Percentiles rank a stretch among this genome's conserved stretches.
Conservation (phyloP, 1,284 basidiomycete genomes). For the Tilletia horrida region DNA sequence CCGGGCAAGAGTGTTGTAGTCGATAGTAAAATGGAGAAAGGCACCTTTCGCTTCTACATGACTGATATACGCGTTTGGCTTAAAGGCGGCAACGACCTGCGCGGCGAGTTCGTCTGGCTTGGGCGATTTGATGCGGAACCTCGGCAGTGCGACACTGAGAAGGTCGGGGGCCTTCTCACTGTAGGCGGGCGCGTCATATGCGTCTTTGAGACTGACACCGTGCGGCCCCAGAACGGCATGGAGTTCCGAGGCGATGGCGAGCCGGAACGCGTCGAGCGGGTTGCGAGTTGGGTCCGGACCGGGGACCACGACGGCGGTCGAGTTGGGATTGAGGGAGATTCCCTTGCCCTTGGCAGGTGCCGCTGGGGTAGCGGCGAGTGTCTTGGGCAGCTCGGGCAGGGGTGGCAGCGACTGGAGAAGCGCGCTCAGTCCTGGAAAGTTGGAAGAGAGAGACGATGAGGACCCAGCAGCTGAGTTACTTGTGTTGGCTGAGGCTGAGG, state of each 20-base stretch:
- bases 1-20: constrained; percentile 65
- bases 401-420: not conserved
- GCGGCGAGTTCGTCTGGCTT: constrained; percentile 76
- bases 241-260: constrained; percentile 75
- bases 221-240: constrained; percentile 62
- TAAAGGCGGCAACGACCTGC: constrained; percentile 63
- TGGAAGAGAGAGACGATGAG: not conserved
- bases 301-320: constrained; percentile 22
- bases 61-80: constrained; percentile 45
- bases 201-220: constrained; percentile 85
- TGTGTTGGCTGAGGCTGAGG: too few relatives aligned
- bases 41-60: constrained; percentile 38
- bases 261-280: constrained; percentile 78
- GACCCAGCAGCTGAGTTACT: not conserved
- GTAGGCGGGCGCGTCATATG: constrained; percentile 59
- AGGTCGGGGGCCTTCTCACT: constrained; percentile 61
- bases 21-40: constrained; percentile 47
- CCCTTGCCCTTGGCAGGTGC: constrained; percentile 9
- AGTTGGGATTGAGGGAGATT: constrained; percentile 1
- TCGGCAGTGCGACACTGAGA: constrained; percentile 83
- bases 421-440: not conserved
- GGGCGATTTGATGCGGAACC: constrained; percentile 74
- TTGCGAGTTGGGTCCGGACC: constrained; percentile 67
- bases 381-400: constrained; percentile 18
- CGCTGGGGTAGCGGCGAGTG: not conserved